These are phyloP conservation scores for Botrytis squamosa DNA, from an alignment of 2,329 filamentous ascomycete species.

Conservation along the genomic window DNA sequence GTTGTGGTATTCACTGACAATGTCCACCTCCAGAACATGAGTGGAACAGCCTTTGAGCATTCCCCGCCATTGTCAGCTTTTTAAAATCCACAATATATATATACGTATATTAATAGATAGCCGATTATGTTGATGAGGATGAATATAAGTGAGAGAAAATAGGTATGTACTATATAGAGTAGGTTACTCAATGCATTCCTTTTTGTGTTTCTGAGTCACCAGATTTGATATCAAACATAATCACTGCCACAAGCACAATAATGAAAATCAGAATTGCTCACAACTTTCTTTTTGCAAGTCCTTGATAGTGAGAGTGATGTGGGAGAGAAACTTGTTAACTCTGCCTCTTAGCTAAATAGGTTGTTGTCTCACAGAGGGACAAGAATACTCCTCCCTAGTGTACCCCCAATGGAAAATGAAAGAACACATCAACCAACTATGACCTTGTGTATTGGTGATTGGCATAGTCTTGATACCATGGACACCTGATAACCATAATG, in stretches of 20 bases:
- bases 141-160: not conserved
- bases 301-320: no score
- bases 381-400: not conserved
- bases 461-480: not conserved
- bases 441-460: not conserved
- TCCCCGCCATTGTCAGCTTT: not conserved
- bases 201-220: not conserved
- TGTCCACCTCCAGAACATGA: no score
- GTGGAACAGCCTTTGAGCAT: not conserved
- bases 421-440: not conserved
- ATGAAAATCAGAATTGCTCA: no score
- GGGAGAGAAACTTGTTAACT: not conserved
- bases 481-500: not conserved
- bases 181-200: not conserved
- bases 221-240: not conserved
- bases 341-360: not conserved
- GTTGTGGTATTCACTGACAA: not conserved
- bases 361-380: not conserved
- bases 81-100: not conserved
- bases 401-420: not conserved
- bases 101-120: not conserved
- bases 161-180: not conserved
- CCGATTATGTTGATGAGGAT: not conserved
- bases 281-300: not conserved
- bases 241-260: no score